These are phyloP conservation scores for Centella asiatica DNA, from an alignment of 129 eudicot genomes.

Conservation along the genomic window DNA sequence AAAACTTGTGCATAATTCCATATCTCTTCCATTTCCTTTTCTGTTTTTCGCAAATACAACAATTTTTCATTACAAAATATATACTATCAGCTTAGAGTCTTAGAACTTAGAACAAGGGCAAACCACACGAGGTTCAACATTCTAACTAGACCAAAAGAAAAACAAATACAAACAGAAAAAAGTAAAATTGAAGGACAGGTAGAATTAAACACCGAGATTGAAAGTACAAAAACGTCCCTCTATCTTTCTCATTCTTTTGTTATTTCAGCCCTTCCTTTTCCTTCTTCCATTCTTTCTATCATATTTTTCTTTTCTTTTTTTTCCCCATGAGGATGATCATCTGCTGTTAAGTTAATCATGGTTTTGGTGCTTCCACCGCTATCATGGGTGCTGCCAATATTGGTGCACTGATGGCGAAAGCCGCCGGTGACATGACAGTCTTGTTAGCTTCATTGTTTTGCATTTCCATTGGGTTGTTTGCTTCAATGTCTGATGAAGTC, in stretches of 20 bases:
- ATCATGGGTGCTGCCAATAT: constrained; percentile 61
- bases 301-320: neutral
- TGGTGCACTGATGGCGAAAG: constrained; percentile 49
- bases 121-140: neutral
- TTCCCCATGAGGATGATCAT: neutral
- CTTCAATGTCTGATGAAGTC: constrained; percentile 40
- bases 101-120: constrained; percentile 1
- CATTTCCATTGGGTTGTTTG: constrained; percentile 30
- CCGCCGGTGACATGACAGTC: constrained; percentile 21
- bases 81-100: neutral
- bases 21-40: neutral
- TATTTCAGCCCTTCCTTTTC: neutral
- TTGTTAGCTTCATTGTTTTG: constrained; percentile 28
- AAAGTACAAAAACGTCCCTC: constrained; percentile 45
- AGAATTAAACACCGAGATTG: constrained; percentile 18
- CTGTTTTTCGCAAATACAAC: too few species aligned
- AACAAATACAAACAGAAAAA: neutral
- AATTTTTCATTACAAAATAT: neutral
- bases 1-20: neutral
- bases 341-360: constrained; percentile 9
- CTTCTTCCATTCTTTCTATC: constrained; percentile 3
- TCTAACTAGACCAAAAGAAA: neutral
- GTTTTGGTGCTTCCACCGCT: constrained; percentile 58
- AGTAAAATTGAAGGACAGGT: constrained; percentile 2
- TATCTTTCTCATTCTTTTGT: neutral